Evolutionary conservation across 2,329 filamentous ascomycete species (phyloP).

Genomic region (Cordyceps fumosorosea): DNA sequence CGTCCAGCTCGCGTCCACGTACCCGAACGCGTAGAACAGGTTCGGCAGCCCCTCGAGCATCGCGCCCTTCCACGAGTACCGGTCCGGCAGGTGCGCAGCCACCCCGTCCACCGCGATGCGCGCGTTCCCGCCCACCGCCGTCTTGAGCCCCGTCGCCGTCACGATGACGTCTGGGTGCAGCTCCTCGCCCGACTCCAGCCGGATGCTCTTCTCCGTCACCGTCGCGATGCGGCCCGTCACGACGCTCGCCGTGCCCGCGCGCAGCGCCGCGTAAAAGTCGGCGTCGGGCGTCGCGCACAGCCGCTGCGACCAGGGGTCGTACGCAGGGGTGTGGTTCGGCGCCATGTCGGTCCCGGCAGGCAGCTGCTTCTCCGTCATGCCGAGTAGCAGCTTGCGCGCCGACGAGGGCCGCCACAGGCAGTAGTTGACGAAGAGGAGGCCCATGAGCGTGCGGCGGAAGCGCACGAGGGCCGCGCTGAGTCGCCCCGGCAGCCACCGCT

Average conservation of each 20-base stretch:
- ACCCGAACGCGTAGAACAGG: slow-evolving; percentile 52
- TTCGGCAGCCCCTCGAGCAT: slow-evolving; percentile 62
- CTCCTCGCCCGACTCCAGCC: slow-evolving; percentile 34
- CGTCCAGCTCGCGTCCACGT: slow-evolving; percentile 56
- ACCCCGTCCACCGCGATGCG: slow-evolving; percentile 44
- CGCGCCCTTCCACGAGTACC: slow-evolving; percentile 50
- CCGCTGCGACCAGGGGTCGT: slow-evolving; percentile 61
- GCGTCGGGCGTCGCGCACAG: slow-evolving; percentile 50
- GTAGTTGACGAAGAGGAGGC: slow-evolving; percentile 23
- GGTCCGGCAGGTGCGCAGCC: slow-evolving; percentile 34
- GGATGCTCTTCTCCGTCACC: slow-evolving; percentile 37
- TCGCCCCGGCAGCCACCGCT: slow-evolving; percentile 34
- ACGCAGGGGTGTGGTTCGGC: slow-evolving; percentile 49
- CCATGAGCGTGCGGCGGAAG: slow-evolving; percentile 45
- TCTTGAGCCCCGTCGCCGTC: slow-evolving; percentile 56
- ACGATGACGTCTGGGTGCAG: slow-evolving; percentile 56
- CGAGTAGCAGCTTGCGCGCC: slow-evolving; percentile 16
- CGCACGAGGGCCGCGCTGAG: slow-evolving; percentile 39
- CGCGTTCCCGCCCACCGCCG: slow-evolving; percentile 48
- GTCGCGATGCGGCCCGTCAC: slow-evolving; percentile 40
- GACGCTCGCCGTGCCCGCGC: slow-evolving; percentile 31
- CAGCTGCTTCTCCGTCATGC: slow-evolving; percentile 33
- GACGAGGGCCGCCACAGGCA: neutral
- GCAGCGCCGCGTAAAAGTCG: slow-evolving; percentile 39
- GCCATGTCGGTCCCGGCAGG: slow-evolving; percentile 41